Conservation (phyloP, 768 basidiomycete genomes). For the Auricularia cornea region DNA sequence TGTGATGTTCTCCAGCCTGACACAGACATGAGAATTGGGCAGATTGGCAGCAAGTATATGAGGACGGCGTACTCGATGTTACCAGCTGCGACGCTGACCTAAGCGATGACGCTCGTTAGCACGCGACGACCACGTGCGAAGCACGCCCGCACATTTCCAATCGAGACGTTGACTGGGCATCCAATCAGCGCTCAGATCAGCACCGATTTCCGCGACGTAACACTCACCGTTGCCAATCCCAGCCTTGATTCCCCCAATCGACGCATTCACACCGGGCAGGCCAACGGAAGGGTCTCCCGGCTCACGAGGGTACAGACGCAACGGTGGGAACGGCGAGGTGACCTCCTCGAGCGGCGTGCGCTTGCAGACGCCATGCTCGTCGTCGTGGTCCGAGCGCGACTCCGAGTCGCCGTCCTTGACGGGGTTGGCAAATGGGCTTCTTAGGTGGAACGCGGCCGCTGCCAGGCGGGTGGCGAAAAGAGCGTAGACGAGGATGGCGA, state of each 20-base stretch:
- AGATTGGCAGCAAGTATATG: too few species aligned
- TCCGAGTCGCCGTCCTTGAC: neutral
- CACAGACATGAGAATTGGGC: too few species aligned
- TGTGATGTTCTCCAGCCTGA: neutral
- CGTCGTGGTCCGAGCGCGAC: neutral
- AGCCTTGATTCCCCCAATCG: neutral
- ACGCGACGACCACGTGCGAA: neutral
- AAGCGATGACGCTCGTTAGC: neutral
- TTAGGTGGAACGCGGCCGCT: neutral
- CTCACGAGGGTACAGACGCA: neutral
- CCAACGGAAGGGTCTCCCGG: neutral
- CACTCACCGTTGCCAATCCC: neutral
- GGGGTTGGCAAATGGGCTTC: neutral
- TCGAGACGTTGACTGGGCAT: neutral
- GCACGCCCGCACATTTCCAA: neutral
- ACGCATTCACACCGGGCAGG: neutral
- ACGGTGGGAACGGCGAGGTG: neutral
- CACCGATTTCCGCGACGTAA: neutral
- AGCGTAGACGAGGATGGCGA: neutral
- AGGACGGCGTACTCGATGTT: neutral
- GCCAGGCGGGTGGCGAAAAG: neutral
- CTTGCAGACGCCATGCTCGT: neutral
- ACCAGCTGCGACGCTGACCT: neutral
- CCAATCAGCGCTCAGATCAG: neutral
- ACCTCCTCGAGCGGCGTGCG: neutral